A percentile compares a stretch with the other conserved stretches of the same genome.
phyloP scores from a whole-genome alignment of 208 protist species.

The Leishmania gerbilli region DNA sequence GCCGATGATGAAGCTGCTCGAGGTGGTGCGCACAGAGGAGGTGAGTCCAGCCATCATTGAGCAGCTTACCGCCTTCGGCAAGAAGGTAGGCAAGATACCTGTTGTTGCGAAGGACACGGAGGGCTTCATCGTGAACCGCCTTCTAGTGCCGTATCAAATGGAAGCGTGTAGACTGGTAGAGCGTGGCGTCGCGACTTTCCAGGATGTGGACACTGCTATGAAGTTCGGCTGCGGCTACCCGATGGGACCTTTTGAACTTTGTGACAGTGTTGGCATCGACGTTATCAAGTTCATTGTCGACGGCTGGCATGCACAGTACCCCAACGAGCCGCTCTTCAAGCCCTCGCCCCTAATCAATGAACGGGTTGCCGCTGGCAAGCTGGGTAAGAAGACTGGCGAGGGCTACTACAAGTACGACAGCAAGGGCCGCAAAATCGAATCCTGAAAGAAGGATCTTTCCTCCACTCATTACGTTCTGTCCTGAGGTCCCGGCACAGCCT shows the following conservation, averaged over 20 bases:
- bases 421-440: conserved; percentile 24
- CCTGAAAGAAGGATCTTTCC: neutral
- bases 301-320: conserved; percentile 68
- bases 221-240: conserved; percentile 89
- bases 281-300: conserved; percentile 66
- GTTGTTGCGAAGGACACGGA: conserved; percentile 81
- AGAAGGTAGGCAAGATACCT: conserved; percentile 64
- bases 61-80: conserved; percentile 47
- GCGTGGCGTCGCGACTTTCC: conserved; percentile 65
- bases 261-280: conserved; percentile 82
- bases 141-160: conserved; percentile 82
- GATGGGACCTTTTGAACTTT: conserved; percentile 91
- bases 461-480: neutral
- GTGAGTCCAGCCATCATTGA: conserved; percentile 53
- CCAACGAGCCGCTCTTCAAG: conserved; percentile 66
- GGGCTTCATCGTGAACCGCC: conserved; percentile 92
- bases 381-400: conserved; percentile 87
- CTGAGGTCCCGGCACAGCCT: neutral
- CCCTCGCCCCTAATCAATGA: conserved; percentile 56
- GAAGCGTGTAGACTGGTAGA: conserved; percentile 83
- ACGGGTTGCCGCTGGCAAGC: conserved; percentile 68
- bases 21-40: conserved; percentile 74
- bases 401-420: conserved; percentile 89
- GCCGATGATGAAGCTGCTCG: conserved; percentile 90
- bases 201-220: conserved; percentile 90